Percentiles rank a stretch among this genome's conserved stretches.
phyloP scores from a whole-genome alignment of 1,284 basidiomycete genomes.

The Wolfiporia cocos region DNA sequence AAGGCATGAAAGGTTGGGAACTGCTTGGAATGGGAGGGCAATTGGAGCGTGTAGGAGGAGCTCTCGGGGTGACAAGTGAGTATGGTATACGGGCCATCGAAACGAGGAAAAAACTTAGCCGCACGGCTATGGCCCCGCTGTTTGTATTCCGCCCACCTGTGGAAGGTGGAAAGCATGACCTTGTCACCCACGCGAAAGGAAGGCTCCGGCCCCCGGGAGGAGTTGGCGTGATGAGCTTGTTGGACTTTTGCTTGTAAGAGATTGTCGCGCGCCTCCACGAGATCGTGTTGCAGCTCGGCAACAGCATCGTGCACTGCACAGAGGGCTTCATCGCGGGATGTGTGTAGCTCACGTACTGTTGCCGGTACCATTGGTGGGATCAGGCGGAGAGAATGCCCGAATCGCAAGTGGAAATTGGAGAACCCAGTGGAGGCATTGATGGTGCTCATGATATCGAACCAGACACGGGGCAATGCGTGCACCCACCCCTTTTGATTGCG shows the following conservation, averaged over 20 bases:
- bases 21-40: constrained; percentile 19
- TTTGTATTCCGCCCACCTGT: constrained; percentile 22
- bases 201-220: neutral
- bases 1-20: constrained; percentile 18
- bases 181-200: constrained; percentile 17
- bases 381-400: too few relatives aligned
- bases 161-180: constrained; percentile 23
- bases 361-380: too few relatives aligned
- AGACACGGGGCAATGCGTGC: constrained; percentile 25
- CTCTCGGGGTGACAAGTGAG: constrained; percentile 7
- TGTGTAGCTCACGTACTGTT: too few relatives aligned
- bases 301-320: neutral
- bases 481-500: constrained; percentile 39
- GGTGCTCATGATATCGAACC: constrained; percentile 33
- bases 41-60: constrained; percentile 19
- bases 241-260: constrained; percentile 10
- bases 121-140: constrained; percentile 19
- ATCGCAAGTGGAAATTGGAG: too few relatives aligned
- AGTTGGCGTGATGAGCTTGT: neutral
- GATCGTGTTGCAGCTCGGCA: neutral
- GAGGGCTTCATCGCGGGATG: too few relatives aligned
- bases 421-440: too few relatives aligned
- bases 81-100: constrained; percentile 29
- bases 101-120: constrained; percentile 29
- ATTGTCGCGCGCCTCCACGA: constrained; percentile 13